phyloP scores from a whole-genome alignment of 1,284 basidiomycete species.

The Marasmius fiardii region DNA sequence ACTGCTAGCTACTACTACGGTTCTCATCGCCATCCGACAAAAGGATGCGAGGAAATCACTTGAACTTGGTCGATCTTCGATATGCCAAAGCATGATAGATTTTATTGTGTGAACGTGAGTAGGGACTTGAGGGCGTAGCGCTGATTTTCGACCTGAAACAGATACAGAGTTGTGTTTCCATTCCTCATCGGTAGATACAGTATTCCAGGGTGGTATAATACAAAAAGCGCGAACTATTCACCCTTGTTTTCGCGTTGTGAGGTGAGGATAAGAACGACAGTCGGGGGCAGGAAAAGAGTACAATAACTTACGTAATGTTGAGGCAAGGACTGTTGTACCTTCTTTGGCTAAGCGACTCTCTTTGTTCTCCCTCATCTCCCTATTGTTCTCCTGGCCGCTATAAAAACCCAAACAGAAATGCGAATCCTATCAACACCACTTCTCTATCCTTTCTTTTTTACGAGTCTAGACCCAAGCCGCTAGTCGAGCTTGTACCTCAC shows the following conservation, averaged over 20 bases:
- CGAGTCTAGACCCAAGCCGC: constrained; percentile 21
- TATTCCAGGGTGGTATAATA: neutral
- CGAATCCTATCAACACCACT: neutral
- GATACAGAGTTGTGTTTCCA: neutral
- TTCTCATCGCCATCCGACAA: too few relatives aligned
- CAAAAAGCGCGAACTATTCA: neutral
- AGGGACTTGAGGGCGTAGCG: too few relatives aligned
- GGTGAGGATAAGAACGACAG: neutral
- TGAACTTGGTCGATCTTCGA: too few relatives aligned
- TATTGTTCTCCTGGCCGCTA: neutral
- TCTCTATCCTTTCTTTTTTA: constrained; percentile 14
- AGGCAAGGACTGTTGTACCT: neutral
- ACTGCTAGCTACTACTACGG: too few relatives aligned
- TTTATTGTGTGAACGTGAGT: too few relatives aligned
- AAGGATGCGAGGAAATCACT: too few relatives aligned
- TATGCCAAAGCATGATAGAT: too few relatives aligned
- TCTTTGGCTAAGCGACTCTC: neutral
- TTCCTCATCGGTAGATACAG: neutral
- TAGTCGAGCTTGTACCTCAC: constrained; percentile 26
- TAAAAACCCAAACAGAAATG: neutral
- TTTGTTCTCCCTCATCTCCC: neutral
- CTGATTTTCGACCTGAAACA: neutral
- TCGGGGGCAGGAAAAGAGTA: neutral
- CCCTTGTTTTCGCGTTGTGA: neutral
- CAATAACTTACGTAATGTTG: neutral